A percentile compares a stretch with the other conserved stretches of the same genome.
phyloP scores from a whole-genome alignment of 495 filamentous ascomycete genomes.

The Penicillium maclennaniae region DNA sequence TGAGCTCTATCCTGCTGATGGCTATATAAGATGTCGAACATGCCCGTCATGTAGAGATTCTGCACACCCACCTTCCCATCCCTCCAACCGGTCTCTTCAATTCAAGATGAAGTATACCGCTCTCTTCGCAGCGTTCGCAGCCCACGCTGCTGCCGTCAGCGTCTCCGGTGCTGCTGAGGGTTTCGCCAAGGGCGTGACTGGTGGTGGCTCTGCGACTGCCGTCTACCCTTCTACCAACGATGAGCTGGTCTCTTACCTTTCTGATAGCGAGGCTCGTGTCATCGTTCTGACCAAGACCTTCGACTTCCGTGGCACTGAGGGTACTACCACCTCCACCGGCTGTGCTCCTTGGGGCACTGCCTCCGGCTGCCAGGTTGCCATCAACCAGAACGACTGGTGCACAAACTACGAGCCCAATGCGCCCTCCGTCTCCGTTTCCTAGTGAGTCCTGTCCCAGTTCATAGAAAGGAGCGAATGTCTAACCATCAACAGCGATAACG shows the following conservation, averaged over 20 bases:
- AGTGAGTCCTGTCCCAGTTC: constrained; percentile 13
- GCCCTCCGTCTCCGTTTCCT: constrained; percentile 35
- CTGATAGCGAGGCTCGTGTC: constrained; percentile 34
- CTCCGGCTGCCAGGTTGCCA: constrained; percentile 47
- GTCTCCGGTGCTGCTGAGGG: constrained; percentile 40
- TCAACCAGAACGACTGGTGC: constrained; percentile 51
- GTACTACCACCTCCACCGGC: constrained; percentile 38
- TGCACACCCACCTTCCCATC: neutral
- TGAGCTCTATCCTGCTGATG: neutral
- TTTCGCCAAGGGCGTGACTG: constrained; percentile 40
- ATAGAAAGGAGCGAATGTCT: neutral
- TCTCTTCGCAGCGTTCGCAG: constrained; percentile 21
- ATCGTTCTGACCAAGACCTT: constrained; percentile 40
- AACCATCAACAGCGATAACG: constrained; percentile 30
- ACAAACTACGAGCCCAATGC: constrained; percentile 37
- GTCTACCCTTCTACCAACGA: constrained; percentile 37
- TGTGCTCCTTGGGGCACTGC: constrained; percentile 46
- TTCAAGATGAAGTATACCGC: constrained; percentile 19
- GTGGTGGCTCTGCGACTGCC: constrained; percentile 35
- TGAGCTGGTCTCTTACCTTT: constrained; percentile 44
- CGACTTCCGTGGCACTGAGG: constrained; percentile 44
- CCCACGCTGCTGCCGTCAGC: constrained; percentile 26
- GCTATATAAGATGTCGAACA: neutral
- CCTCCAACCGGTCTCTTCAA: neutral
- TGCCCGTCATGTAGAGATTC: neutral